These are phyloP conservation scores for Kazachstania martiniae DNA, from an alignment of 805 yeast species.

Conservation along the genomic window DNA sequence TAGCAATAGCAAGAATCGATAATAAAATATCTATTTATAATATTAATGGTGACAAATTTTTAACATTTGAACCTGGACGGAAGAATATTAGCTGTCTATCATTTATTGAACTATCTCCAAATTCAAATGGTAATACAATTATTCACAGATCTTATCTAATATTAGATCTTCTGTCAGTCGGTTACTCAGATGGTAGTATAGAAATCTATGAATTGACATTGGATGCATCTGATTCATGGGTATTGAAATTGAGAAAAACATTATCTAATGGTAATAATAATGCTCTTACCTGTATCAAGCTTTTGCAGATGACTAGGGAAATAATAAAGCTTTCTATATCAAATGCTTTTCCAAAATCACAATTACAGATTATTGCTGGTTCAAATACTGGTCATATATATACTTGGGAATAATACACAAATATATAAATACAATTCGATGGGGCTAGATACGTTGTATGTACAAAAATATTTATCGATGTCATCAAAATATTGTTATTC, in stretches of 20 bases:
- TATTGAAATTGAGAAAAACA: conserved; percentile 10
- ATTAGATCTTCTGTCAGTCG: conserved; percentile 29
- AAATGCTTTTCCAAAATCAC: too few species aligned
- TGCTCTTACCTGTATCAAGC: conserved; percentile 10
- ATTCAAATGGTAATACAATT: too few species aligned
- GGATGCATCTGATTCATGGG: conserved; percentile 15
- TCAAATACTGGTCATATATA: conserved; percentile 43
- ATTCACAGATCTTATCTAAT: too few species aligned
- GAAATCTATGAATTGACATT: conserved; percentile 25
- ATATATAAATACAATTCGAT: too few species aligned
- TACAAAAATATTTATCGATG: too few species aligned
- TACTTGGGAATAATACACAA: too few species aligned
- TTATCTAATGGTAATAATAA: conserved; percentile 14
- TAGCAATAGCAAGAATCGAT: conserved; percentile 28
- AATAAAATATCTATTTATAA: conserved; percentile 29
- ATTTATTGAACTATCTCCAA: too few species aligned
- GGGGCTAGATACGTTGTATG: too few species aligned
- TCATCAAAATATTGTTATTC: too few species aligned
- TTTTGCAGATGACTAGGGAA: conserved; percentile 4
- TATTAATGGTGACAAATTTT: conserved; percentile 41
- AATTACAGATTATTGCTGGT: conserved; percentile 44
- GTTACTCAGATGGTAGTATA: conserved; percentile 26
- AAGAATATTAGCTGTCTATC: too few species aligned
- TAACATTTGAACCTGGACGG: conserved; percentile 12
- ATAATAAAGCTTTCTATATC: too few species aligned